Evolutionary conservation across 257 asterid species (phyloP), one percentile per base, ranked within the genome.

Genomic region (Jacaranda copaia): DNA sequence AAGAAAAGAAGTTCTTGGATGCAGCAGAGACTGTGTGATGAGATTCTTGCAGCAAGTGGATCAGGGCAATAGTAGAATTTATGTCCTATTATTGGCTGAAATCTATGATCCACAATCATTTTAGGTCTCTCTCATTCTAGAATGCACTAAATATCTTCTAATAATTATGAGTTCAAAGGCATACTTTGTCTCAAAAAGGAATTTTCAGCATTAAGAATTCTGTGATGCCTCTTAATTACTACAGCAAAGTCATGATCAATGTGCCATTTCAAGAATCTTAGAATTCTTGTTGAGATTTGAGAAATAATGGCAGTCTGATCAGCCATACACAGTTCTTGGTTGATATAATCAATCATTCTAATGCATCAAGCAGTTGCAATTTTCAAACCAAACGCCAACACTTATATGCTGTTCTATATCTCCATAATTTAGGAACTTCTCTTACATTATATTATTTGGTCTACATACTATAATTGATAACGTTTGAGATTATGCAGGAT

Each of bases 41-140:
- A 5, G 72, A 74, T 74, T 52, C 52, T 64, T 9, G 42, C 8
- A 11, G 55, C 70, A 74, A 74, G 79, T 61, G 13, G 55, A 38
- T 39, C 25, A 6, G 32, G 32, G 32, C 32, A 25, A 25, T 25
- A 25, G 32, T 25, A 25, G 32, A 25, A 2, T 25, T 25, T 25
- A 25, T 25, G 32, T 25, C 32, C 2, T 25, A 25, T 25, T 25
- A 25, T 25, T 25, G 32, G 32, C 32, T 25, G 32, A 25, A 25
- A 25, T 25, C 32, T 25, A 25, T 25, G 32, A 25, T 25, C 32
- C 32, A 25, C 32, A 25, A 25, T 25, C 32, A 25, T 25, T 25
- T 25, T 25, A 25, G 32, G 32, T 32, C 15, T 32, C 15, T 32
- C 38, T 61, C 43, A 18, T 46, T 19, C 19, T 39, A n/a, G 49